Conservation (phyloP, 768 basidiomycete genomes). For the Boletus tomentosulus region DNA sequence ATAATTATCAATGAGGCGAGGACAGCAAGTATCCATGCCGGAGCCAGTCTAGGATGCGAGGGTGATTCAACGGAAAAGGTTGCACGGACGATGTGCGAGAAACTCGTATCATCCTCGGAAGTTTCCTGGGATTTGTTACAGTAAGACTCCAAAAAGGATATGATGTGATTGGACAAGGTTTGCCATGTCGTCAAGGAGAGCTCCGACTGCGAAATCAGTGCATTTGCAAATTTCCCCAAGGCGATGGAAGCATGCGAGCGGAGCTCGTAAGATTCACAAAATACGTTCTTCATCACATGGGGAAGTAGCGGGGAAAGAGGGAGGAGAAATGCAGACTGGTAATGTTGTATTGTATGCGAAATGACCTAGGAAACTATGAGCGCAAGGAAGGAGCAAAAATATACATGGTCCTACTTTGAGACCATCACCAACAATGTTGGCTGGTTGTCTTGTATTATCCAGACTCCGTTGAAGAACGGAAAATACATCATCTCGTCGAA, state of each 20-base stretch:
- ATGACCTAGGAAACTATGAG: slow-evolving; percentile 19
- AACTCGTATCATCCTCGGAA: slow-evolving; percentile 5
- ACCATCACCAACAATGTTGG: slow-evolving; percentile 20
- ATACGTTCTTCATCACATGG: slow-evolving; percentile 13
- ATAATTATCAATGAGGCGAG: slow-evolving; percentile 47
- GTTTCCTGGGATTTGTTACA: slow-evolving; percentile 5
- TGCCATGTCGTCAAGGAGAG: slow-evolving; percentile 27
- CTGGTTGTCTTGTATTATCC: slow-evolving; percentile 19
- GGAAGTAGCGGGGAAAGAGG: slow-evolving; percentile 21
- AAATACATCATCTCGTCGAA: slow-evolving; percentile 30
- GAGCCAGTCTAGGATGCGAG: slow-evolving; percentile 22
- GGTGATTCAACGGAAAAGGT: slow-evolving; percentile 26
- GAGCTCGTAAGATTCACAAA: slow-evolving; percentile 11
- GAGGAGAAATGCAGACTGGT: slow-evolving; percentile 16
- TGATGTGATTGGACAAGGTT: slow-evolving; percentile 24
- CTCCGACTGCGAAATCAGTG: slow-evolving; percentile 30
- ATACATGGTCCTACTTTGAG: slow-evolving; percentile 23
- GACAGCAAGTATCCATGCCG: slow-evolving; percentile 43
- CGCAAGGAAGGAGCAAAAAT: neutral
- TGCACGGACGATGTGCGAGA: slow-evolving; percentile 25
- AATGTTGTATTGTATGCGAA: slow-evolving; percentile 19
- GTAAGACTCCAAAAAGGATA: slow-evolving; percentile 21
- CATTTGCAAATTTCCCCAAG: slow-evolving; percentile 24
- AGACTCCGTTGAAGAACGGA: slow-evolving; percentile 37
- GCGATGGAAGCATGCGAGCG: slow-evolving; percentile 20